Percentiles rank a stretch among this genome's conserved stretches.
phyloP scores from a whole-genome alignment of 75 land plant species.

The Pinus taeda region DNA sequence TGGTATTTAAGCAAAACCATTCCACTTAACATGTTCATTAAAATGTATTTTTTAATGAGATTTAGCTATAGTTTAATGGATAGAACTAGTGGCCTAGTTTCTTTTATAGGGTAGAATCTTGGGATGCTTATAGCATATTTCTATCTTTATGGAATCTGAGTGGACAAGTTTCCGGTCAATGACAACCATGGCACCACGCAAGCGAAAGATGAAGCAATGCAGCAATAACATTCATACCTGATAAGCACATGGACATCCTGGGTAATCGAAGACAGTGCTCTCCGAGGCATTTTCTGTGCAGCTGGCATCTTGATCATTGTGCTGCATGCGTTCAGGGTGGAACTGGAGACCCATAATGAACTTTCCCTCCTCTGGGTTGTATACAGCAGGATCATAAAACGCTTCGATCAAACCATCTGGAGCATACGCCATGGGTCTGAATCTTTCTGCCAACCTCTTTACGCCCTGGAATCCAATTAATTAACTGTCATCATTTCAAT shows the following conservation, averaged over 20 bases:
- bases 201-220: neutral
- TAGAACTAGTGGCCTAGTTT: no score
- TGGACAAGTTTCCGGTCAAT: no score
- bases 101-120: no score
- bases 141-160: no score
- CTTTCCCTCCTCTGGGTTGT: constrained; percentile 86
- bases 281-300: neutral
- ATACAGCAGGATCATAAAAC: constrained; percentile 92
- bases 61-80: no score
- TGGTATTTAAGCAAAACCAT: no score
- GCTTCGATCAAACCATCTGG: constrained; percentile 86
- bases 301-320: constrained; percentile 23
- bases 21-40: no score
- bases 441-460: constrained; percentile 81
- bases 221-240: constrained; percentile 33
- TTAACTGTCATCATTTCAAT: neutral
- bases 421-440: constrained; percentile 88
- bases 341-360: constrained; percentile 97
- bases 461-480: constrained; percentile 56
- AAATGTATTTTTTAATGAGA: no score
- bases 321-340: constrained; percentile 93
- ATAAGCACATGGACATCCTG: constrained; percentile 86
- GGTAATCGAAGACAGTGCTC: constrained; percentile 63
- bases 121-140: no score
- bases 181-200: no score